Base-by-base conservation (phyloP, 805 yeast species). In the Yarrowia yakushimensis region DNA sequence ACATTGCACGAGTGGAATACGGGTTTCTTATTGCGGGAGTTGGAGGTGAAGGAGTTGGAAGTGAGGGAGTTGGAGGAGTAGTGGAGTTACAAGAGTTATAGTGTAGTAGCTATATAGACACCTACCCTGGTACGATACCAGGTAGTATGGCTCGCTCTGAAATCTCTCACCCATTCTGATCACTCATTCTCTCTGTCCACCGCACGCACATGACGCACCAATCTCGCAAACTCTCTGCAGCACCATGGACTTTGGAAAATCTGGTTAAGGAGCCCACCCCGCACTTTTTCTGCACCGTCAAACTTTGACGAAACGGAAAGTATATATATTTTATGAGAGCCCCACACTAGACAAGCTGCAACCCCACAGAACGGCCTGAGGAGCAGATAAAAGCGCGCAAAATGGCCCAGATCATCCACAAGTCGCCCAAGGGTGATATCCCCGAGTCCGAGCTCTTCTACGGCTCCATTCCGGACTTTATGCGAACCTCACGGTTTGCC, bases 391-490 rank as follows among this genome's bases (percentile, higher is more conserved):
- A 2, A n/a, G 12, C 31, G 22, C 6, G 23, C 10, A 50, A n/a
- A 27, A 55, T 55, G 61, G 15, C 11, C 48, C 48, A 55, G 28
- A 55, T 55, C 39, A 39, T 55, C 37, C 61, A 55, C 48, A 37
- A 39, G n/a, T 11, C 48, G 36, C 61, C 61, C 17, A 13, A 1
- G 3, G 48, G 30, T 39, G 61, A 55, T 9, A 28, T 55, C 1
- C 39, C 61, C 30, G 48, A 39, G 22, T 28, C 30, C 10, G 30
- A 55, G 61, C 61, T 55, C 48, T 55, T 55, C 48, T 55, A 55
- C 61, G 61, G 61, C 48, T 55, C 61, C 23, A 55, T 55, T 41
- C 61, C 61, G 11, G 61, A 55, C 61, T 55, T 55, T 28, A 39
- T 55, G 61, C 36, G 61, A 12, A 20, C 61, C 9, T 41, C 48